Evolutionary conservation across 2,329 filamentous ascomycete genomes (phyloP), one percentile per base, ranked within the genome.

Genomic region (Juglanconis oblonga): DNA sequence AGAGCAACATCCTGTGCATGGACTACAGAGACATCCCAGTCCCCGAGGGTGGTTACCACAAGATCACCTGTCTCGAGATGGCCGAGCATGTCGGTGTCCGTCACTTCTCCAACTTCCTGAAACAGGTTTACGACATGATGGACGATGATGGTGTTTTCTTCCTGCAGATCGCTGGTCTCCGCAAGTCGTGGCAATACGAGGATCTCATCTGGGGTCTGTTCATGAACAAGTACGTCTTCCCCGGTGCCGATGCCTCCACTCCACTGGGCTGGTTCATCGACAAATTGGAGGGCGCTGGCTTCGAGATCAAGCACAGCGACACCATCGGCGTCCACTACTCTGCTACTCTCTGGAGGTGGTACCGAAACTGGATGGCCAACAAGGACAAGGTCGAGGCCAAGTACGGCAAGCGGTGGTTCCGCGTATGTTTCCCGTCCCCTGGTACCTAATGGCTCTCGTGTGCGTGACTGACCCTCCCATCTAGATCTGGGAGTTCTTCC

Each of bases 161-260:
- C 85, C 83, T 98, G 63, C 95, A 98, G 77, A 92, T 96, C 69
- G 92, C 94, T 69, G 95, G 95, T 78, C 85, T 99, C 64, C 89
- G 95, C 69, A 96, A 96, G 81, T 81, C 84, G 65, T 98, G 95
- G 95, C 95, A 98, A 77, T 98, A 97, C 72, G 93, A 98, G 82
- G 94, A 98, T 78, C 85, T 97, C 55, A 90, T 94, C 75, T 98
- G 95, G 95, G 95, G 95, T 74, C 84, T 98, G 51, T 98, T 97
- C 85, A 96, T 98, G 92, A 98, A 98, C 88, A 97, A 97, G 81
- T 97, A 98, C 77, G 84, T 98, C 75, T 98, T 98, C 85, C 95
- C 93, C 38, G 95, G 95, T 73, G 95, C 95, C 55, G 95, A 98
- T 73, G 95, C 95, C 55, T 96, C 91, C 48, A 96, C 92, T 61